Conservation (phyloP, 2,329 filamentous ascomycete species). For the Aureobasidium melanogenum region DNA sequence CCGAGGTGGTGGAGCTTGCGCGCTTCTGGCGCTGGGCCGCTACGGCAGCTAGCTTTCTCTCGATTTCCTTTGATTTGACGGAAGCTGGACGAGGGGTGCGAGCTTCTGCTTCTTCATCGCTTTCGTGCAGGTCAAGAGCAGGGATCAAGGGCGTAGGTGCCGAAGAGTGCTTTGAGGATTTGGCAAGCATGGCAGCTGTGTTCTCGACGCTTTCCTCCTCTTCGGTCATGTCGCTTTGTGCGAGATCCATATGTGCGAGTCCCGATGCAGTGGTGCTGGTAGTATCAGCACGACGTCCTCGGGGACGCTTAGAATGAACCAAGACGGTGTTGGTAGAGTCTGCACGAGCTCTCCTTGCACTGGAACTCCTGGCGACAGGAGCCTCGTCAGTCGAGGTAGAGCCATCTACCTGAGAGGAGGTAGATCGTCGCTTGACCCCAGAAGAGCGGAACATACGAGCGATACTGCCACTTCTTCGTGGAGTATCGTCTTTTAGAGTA, state of each 20-base stretch:
- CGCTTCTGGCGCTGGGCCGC: neutral
- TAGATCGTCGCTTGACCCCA: constrained; percentile 4
- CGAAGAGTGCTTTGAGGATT: constrained; percentile 2
- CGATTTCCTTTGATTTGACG: neutral
- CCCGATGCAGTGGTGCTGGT: neutral
- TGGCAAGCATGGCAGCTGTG: constrained; percentile 1
- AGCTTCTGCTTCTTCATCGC: neutral
- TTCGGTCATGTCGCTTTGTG: neutral
- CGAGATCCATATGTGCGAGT: neutral
- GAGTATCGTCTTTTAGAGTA: neutral
- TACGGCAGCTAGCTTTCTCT: neutral
- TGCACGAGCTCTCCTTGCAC: constrained; percentile 10
- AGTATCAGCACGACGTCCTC: constrained; percentile 5
- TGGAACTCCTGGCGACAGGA: constrained; percentile 3
- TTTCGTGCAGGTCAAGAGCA: neutral
- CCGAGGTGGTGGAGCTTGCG: neutral
- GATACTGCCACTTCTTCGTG: constrained; percentile 12
- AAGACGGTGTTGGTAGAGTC: constrained; percentile 15
- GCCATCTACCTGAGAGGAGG: neutral
- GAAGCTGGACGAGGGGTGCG: neutral
- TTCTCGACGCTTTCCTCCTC: constrained; percentile 7
- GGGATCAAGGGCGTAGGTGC: neutral
- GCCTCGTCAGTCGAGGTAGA: neutral
- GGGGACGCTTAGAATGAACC: constrained; percentile 3
- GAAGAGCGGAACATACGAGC: constrained; percentile 13